Base-by-base conservation (phyloP, 2,329 filamentous ascomycete genomes). In the Venturia nashicola region DNA sequence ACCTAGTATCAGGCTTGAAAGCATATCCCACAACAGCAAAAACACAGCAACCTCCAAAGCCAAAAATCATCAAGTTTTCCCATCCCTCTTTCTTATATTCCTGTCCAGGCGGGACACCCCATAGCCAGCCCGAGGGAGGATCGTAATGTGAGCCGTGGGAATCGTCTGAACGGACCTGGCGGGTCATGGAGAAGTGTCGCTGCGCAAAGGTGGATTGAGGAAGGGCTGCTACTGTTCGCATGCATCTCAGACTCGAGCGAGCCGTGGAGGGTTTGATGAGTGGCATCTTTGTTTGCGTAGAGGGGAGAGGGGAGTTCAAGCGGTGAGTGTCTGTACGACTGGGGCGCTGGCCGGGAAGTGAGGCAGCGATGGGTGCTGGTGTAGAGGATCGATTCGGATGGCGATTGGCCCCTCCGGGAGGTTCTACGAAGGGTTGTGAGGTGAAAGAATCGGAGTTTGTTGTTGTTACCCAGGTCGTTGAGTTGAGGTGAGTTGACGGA, bases 1-100 rank as follows among this genome's bases (percentile, higher is more conserved):
- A 99, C 94, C 91, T 96, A 68, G 93, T 97, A 82, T 99, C 94
- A 62, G 94, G 94, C 86, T 97, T 97, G 76, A 94, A 97, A 67
- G 90, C 91, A 79, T 96, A 91, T 68, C 89, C 90, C 68, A 97
- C 81, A 66, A 84, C 85, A 63, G 86, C 87, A 68, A 91, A 80
- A 36, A 85, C 77, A 72, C 96, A 78, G 72, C 86, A 88, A 63
- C 90, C 90, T 74, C 87, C 89, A 77, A 96, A 91, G 61, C 92
- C 91, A 75, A 89, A 90, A 75, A 88, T 88, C 80, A 88, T 92
- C 64, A 91, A 78, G 69, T 82, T 86, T 83, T 99, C 94, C 94
- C 94, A 99, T 62, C 93, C 94, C 80, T 99, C 94, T 76, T 91
- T 89, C 83, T 95, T 86, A 74, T 90, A 86, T 82, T 97, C 96